Evolutionary conservation across 2,329 filamentous ascomycete genomes (phyloP), one percentile per base, ranked within the genome.

Genomic region (Nemania serpens): DNA sequence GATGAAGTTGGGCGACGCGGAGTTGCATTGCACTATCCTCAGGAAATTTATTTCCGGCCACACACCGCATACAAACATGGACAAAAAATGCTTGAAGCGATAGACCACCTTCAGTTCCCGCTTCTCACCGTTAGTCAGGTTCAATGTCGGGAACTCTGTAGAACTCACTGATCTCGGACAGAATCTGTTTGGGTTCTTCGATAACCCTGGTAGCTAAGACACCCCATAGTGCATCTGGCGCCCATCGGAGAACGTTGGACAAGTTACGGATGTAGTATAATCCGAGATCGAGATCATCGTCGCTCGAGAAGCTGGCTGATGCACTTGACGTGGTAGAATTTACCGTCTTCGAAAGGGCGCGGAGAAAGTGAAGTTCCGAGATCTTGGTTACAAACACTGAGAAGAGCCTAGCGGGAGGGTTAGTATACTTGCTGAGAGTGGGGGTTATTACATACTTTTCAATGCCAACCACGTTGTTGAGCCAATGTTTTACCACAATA

Each of bases 401-500:
- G 64, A 90, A 88, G 0, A 90, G 75, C 63, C 86, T 89, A 41
- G 39, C 6, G 15, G 11, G 18, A 37, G 11, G 33, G 43, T 74
- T 58, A 72, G 70, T 66, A 55, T 67, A 48, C 18, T 41, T 12
- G 37, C 17, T 45, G 39, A 22, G 63, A 45, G 41, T 12, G 11
- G 10, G 34, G 13, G 5, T 39, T 47, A 6, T 5, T 45, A 74
- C 78, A 69, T 75, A 87, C 86, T 85, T 86, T 65, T 89, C 86
- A 64, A 88, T 82, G 2, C 86, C 85, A 58, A 85, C 75, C 69
- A 87, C 81, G 58, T 74, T 88, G 68, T 90, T 89, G 3, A 98
- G 80, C 93, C 94, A 97, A 50, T 85, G 87, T 68, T 89, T 89
- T 41, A 91, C 86, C 25, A 90, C 89, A 75, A 92, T 89, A 63